These are phyloP conservation scores for Pseudocercospora pini-densiflorae DNA, from an alignment of 2,329 filamentous ascomycete species.

Conservation along the genomic window DNA sequence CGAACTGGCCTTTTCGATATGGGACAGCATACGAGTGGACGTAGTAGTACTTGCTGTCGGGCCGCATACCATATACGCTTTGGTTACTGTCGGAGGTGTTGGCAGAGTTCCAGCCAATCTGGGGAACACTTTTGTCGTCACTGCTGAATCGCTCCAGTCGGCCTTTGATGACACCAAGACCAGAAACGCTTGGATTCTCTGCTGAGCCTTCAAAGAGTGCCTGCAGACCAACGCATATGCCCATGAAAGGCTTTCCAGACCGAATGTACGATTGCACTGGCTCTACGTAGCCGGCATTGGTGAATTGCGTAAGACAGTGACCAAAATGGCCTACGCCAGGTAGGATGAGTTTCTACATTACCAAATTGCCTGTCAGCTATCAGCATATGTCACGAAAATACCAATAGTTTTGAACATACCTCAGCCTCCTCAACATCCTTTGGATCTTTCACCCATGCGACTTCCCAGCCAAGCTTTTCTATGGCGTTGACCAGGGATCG, in stretches of 20 bases:
- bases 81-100: slow-evolving; percentile 59
- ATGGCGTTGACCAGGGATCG: slow-evolving; percentile 97
- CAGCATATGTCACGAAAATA: slow-evolving; percentile 27
- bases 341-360: slow-evolving; percentile 80
- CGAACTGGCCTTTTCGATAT: slow-evolving; percentile 73
- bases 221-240: slow-evolving; percentile 93
- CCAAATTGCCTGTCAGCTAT: slow-evolving; percentile 37
- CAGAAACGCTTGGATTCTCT: slow-evolving; percentile 73
- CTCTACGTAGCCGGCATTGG: slow-evolving; percentile 79
- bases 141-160: slow-evolving; percentile 77
- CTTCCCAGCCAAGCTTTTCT: slow-evolving; percentile 89
- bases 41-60: slow-evolving; percentile 96
- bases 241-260: slow-evolving; percentile 96
- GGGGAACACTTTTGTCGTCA: slow-evolving; percentile 84
- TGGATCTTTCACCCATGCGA: slow-evolving; percentile 88
- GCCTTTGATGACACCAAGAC: slow-evolving; percentile 75
- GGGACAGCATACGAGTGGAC: slow-evolving; percentile 92
- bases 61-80: slow-evolving; percentile 76
- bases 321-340: slow-evolving; percentile 98
- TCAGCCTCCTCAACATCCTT: slow-evolving; percentile 84
- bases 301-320: slow-evolving; percentile 86
- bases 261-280: slow-evolving; percentile 82
- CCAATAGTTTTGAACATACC: slow-evolving; percentile 53
- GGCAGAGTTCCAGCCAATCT: slow-evolving; percentile 98
- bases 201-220: slow-evolving; percentile 85